Conservation (phyloP, 2,329 filamentous ascomycete genomes). For the Hysterium pulicare region DNA sequence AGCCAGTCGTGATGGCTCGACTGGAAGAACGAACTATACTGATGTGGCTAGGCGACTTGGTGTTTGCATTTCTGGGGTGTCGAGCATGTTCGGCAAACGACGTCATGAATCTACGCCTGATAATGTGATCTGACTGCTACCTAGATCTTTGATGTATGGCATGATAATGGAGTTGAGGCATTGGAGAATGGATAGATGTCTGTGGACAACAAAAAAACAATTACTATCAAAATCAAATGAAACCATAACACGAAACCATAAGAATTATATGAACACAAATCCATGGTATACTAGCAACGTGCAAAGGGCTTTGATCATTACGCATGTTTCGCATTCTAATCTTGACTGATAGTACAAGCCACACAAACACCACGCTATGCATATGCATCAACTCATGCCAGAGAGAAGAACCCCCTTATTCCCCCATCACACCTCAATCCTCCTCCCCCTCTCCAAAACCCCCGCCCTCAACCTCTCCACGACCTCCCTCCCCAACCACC, state of each 20-base stretch:
- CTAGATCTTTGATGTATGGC: neutral
- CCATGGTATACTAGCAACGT: no score
- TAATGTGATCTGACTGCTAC: neutral
- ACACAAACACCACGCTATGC: neutral
- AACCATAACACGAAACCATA: no score
- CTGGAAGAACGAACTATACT: neutral
- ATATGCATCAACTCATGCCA: neutral
- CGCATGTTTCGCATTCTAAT: no score
- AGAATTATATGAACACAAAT: no score
- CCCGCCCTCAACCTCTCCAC: constrained; percentile 53
- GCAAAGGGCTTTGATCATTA: no score
- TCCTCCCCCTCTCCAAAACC: constrained; percentile 41
- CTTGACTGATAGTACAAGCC: no score
- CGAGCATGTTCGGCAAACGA: neutral
- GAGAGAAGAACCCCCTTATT: no score
- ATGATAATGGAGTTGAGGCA: no score
- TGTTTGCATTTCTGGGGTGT: neutral
- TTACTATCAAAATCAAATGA: no score
- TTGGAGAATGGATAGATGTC: no score
- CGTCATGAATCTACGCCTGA: neutral
- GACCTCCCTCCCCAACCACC: constrained; percentile 56
- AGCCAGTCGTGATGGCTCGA: neutral
- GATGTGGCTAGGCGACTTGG: neutral
- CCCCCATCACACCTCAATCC: constrained; percentile 33
- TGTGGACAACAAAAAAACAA: no score